Percentiles rank a stretch among this genome's conserved stretches.
phyloP scores from a whole-genome alignment of 2,329 filamentous ascomycete genomes.

The Cryphonectria japonica region DNA sequence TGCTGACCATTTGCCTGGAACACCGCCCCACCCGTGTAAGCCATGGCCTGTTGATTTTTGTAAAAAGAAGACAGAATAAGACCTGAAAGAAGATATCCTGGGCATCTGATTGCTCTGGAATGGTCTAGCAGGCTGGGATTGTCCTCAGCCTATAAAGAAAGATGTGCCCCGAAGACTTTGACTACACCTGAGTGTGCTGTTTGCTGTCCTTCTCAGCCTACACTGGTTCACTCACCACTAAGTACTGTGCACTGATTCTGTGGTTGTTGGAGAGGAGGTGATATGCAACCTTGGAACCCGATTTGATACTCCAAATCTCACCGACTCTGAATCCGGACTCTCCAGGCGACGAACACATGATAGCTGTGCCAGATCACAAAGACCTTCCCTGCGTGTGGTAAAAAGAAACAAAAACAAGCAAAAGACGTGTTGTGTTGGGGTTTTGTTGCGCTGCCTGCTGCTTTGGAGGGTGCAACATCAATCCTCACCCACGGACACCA shows the following conservation, averaged over 20 bases:
- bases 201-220: not conserved
- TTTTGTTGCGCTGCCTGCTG: not conserved
- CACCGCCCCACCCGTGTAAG: slow-evolving; percentile 1
- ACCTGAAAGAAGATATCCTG: not conserved
- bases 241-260: too few relatives aligned
- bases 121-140: not conserved
- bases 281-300: not conserved
- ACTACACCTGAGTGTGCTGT: not conserved
- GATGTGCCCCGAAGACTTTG: not conserved
- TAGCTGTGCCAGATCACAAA: not conserved
- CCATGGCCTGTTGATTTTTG: not conserved
- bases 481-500: not conserved
- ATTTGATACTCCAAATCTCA: not conserved
- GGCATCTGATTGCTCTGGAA: not conserved
- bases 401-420: not conserved
- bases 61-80: not conserved
- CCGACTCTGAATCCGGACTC: not conserved
- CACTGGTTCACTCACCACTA: not conserved
- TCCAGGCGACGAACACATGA: not conserved
- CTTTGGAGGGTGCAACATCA: not conserved
- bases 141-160: slow-evolving; percentile 1
- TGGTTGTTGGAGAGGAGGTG: not conserved
- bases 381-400: not conserved
- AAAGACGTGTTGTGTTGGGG: not conserved
- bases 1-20: not conserved